These are phyloP conservation scores for Backusella liffmaniae DNA, from an alignment of 192 early-diverging fungal genomes.

Conservation along the genomic window DNA sequence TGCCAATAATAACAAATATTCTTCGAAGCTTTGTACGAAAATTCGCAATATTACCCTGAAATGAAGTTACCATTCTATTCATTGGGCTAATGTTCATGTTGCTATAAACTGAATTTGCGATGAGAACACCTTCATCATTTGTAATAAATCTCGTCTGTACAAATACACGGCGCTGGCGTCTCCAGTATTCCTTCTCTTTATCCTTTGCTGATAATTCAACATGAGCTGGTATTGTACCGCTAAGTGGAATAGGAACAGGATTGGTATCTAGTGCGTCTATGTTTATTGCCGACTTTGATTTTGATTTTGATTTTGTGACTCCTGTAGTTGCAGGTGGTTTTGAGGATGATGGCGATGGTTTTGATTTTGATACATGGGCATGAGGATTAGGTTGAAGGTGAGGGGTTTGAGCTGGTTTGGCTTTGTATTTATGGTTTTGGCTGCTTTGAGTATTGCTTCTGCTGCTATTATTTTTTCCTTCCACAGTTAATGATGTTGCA, in stretches of 20 bases:
- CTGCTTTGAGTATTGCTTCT: background rate
- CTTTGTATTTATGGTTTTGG: background rate
- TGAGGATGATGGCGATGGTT: background rate
- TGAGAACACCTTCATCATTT: constrained; percentile 6
- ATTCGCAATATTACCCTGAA: constrained; percentile 20
- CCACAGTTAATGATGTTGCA: background rate
- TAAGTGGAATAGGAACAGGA: background rate
- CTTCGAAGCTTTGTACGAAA: constrained; percentile 19
- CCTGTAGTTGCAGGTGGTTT: background rate
- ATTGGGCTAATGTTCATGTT: background rate
- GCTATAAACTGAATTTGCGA: constrained; percentile 16
- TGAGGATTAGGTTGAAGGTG: background rate
- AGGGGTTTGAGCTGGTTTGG: background rate
- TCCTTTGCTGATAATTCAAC: constrained; percentile 2
- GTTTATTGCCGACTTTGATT: background rate
- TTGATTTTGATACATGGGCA: background rate
- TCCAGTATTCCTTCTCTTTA: constrained; percentile 22
- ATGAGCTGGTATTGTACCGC: background rate
- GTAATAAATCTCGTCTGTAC: constrained; percentile 21
- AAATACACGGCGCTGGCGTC: constrained; percentile 23
- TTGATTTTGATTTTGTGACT: background rate
- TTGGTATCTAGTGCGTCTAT: background rate
- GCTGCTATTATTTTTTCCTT: background rate
- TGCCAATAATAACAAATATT: background rate
- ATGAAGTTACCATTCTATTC: constrained; percentile 9